Percentiles rank a stretch among this genome's conserved stretches.
These are phyloP conservation scores for Helotiales sp. DNA, from an alignment of 2,329 filamentous ascomycete genomes.

Conservation along the genomic window DNA sequence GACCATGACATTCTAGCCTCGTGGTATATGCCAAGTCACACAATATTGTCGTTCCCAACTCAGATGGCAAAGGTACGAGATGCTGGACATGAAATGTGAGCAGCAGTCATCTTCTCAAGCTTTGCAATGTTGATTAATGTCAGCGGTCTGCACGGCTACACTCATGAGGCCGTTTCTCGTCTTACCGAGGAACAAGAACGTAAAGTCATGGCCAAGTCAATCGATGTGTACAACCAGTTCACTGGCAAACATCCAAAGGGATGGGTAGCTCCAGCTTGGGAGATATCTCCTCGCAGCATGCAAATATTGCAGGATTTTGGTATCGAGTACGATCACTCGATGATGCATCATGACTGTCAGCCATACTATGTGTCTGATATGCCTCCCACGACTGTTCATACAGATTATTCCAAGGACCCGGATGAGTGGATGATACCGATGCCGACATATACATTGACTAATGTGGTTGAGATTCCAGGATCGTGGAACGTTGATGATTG, in stretches of 20 bases:
- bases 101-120: too few relatives aligned
- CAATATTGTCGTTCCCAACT: conserved; percentile 18
- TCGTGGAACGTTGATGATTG: neutral
- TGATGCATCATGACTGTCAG: neutral
- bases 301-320: neutral
- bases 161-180: neutral
- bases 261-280: neutral
- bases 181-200: neutral
- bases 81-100: conserved; percentile 4
- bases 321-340: neutral
- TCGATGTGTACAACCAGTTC: neutral
- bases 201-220: neutral
- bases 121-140: neutral
- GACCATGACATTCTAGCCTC: conserved; percentile 43
- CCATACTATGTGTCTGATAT: neutral
- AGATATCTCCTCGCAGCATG: neutral
- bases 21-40: conserved; percentile 43
- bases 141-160: neutral
- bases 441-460: neutral
- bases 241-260: neutral
- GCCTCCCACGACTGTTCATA: neutral
- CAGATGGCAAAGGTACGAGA: conserved; percentile 18
- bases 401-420: neutral
- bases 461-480: neutral
- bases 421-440: neutral